phyloP scores from a whole-genome alignment of 257 asterid species.

The Asclepias syriaca region DNA sequence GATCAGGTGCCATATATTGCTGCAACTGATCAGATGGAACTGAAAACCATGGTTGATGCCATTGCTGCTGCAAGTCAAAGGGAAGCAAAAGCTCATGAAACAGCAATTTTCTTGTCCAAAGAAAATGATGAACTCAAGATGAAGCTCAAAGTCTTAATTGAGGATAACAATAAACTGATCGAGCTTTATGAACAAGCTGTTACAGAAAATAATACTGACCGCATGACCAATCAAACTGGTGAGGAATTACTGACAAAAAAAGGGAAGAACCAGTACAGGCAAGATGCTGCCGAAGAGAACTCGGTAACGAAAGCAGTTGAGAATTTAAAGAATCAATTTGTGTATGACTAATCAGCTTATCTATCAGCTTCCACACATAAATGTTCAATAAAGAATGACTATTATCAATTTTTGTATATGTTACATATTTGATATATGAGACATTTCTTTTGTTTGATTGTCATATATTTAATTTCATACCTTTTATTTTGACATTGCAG shows the following conservation, averaged over 20 bases:
- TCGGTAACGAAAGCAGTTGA: slow-evolving; percentile 33
- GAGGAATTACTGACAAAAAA: slow-evolving; percentile 26
- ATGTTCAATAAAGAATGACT: no score
- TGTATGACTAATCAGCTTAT: no score
- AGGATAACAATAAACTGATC: slow-evolving; percentile 82
- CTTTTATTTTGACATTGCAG: slow-evolving; percentile 39
- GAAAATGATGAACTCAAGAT: slow-evolving; percentile 81
- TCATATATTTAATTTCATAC: slow-evolving; percentile 16
- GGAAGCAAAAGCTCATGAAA: slow-evolving; percentile 93
- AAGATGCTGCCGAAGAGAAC: slow-evolving; percentile 34
- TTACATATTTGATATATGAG: slow-evolving; percentile 4
- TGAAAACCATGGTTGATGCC: slow-evolving; percentile 75
- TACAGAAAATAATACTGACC: slow-evolving; percentile 36
- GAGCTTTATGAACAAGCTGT: slow-evolving; percentile 75
- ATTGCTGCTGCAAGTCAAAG: slow-evolving; percentile 56
- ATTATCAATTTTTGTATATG: slow-evolving; percentile 22
- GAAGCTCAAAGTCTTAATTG: slow-evolving; percentile 79
- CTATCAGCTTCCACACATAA: no score
- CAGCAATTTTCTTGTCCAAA: slow-evolving; percentile 68
- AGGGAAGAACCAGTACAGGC: slow-evolving; percentile 10
- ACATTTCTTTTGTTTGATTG: slow-evolving; percentile 8
- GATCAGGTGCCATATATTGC: no score
- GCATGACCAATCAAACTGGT: slow-evolving; percentile 20
- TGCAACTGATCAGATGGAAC: slow-evolving; percentile 63
- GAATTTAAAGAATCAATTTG: slow-evolving; percentile 37